phyloP scores from a whole-genome alignment of 2,329 filamentous ascomycete genomes.

The Pseudogymnoascus sp. region DNA sequence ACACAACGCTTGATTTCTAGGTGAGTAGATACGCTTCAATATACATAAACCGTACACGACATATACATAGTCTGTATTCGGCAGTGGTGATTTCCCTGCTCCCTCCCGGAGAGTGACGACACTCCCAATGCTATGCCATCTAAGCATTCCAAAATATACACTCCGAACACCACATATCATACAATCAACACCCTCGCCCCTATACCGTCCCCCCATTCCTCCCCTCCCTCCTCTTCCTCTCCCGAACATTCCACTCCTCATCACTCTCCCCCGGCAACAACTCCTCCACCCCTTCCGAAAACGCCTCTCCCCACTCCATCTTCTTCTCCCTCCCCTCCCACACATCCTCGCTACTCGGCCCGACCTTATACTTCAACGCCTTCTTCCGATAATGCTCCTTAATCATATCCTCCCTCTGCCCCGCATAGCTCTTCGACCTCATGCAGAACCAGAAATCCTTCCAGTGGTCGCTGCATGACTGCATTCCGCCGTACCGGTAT shows the following conservation, averaged over 20 bases:
- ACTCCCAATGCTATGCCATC: not conserved
- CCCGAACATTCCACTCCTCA: conserved; percentile 31
- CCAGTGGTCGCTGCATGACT: conserved; percentile 77
- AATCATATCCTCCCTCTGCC: conserved; percentile 46
- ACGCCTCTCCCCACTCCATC: conserved; percentile 37
- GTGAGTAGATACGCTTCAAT: not conserved
- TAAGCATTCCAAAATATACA: not conserved
- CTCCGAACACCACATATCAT: conserved; percentile 1
- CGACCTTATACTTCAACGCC: conserved; percentile 55
- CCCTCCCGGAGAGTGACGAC: not conserved
- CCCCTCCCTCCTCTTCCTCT: conserved; percentile 19
- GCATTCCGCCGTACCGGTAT: conserved; percentile 75
- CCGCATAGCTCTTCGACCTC: conserved; percentile 59
- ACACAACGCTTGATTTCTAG: not conserved
- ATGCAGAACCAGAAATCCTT: conserved; percentile 97
- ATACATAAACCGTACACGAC: conserved; percentile 4
- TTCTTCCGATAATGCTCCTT: conserved; percentile 30
- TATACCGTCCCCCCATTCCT: conserved; percentile 11
- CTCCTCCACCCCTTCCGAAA: conserved; percentile 31
- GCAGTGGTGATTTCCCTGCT: not conserved
- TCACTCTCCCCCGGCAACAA: conserved; percentile 31
- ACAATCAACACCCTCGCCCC: not conserved
- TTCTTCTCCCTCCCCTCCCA: conserved; percentile 68
- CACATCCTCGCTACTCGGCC: conserved; percentile 80
- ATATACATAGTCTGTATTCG: not conserved